Conservation (phyloP, 495 filamentous ascomycete species). For the Penicillium bialowiezense region DNA sequence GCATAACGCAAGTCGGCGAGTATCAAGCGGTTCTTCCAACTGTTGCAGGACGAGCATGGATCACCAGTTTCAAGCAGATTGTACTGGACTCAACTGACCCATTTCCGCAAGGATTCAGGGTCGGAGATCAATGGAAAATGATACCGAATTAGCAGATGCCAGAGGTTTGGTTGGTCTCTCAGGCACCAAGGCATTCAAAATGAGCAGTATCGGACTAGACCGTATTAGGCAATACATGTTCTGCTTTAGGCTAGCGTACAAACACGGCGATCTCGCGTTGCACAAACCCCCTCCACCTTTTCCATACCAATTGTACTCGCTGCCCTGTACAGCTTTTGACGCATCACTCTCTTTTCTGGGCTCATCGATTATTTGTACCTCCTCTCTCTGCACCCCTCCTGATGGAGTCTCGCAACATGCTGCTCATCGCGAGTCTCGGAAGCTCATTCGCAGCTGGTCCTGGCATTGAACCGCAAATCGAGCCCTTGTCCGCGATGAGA, state of each 20-base stretch:
- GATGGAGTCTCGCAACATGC: too few relatives aligned
- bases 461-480: slow-evolving; percentile 35
- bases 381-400: too few relatives aligned
- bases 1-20: slow-evolving; percentile 22
- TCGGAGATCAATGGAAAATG: slow-evolving; percentile 32
- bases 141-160: slow-evolving; percentile 1
- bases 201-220: too few relatives aligned
- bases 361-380: too few relatives aligned
- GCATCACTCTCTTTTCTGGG: too few relatives aligned
- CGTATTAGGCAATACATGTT: too few relatives aligned
- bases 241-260: too few relatives aligned
- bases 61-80: slow-evolving; percentile 32
- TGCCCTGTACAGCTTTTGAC: too few relatives aligned
- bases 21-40: slow-evolving; percentile 30
- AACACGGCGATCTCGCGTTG: too few relatives aligned
- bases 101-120: slow-evolving; percentile 30
- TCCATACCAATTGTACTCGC: too few relatives aligned
- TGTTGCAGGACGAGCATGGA: slow-evolving; percentile 33
- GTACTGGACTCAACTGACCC: slow-evolving; percentile 32
- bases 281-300: too few relatives aligned
- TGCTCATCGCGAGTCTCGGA: slow-evolving; percentile 13
- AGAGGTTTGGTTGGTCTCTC: neutral
- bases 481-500: slow-evolving; percentile 27
- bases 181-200: too few relatives aligned
- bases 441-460: slow-evolving; percentile 48